A percentile compares a stretch with the other conserved stretches of the same genome.
Evolutionary conservation across 805 yeast genomes (phyloP).

Genomic region (Wickerhamiella galacta): DNA sequence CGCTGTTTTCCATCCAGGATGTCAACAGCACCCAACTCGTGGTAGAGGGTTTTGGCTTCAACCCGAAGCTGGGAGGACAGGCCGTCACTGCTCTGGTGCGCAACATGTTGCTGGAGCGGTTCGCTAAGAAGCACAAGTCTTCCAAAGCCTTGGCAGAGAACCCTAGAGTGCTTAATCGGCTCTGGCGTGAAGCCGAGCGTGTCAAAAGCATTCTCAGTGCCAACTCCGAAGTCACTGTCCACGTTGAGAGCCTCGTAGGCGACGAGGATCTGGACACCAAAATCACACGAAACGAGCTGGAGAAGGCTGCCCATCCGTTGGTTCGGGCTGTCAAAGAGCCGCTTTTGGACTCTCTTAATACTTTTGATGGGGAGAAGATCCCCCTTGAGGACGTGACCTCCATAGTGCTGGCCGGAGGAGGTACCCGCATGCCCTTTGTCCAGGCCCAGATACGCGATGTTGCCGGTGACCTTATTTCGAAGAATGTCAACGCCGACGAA

Average conservation of each 20-base stretch:
- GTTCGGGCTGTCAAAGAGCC: slow-evolving; percentile 36
- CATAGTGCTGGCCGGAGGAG: slow-evolving; percentile 76
- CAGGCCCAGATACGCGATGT: slow-evolving; percentile 29
- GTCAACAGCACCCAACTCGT: slow-evolving; percentile 24
- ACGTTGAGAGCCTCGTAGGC: slow-evolving; percentile 55
- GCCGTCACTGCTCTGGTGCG: slow-evolving; percentile 49
- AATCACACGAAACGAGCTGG: slow-evolving; percentile 71
- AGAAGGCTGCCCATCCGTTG: slow-evolving; percentile 32
- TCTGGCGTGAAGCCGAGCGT: slow-evolving; percentile 74
- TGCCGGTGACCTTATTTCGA: slow-evolving; percentile 48
- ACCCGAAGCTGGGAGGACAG: slow-evolving; percentile 60
- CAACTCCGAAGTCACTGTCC: slow-evolving; percentile 59
- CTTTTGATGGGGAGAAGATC: slow-evolving; percentile 20
- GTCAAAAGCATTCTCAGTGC: slow-evolving; percentile 80
- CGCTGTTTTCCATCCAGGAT: slow-evolving; percentile 51
- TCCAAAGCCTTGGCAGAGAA: slow-evolving; percentile 25
- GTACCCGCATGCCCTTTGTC: slow-evolving; percentile 77
- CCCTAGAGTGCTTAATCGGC: slow-evolving; percentile 44
- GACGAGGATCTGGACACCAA: slow-evolving; percentile 57
- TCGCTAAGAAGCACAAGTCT: slow-evolving; percentile 30
- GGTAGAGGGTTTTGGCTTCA: slow-evolving; percentile 57
- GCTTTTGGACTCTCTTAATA: slow-evolving; percentile 32
- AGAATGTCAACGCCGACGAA: slow-evolving; percentile 90
- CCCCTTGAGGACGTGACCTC: slow-evolving; percentile 32
- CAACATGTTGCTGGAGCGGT: slow-evolving; percentile 41